These are phyloP conservation scores for Salix udensis DNA, from an alignment of 345 rosid species.

Conservation along the genomic window DNA sequence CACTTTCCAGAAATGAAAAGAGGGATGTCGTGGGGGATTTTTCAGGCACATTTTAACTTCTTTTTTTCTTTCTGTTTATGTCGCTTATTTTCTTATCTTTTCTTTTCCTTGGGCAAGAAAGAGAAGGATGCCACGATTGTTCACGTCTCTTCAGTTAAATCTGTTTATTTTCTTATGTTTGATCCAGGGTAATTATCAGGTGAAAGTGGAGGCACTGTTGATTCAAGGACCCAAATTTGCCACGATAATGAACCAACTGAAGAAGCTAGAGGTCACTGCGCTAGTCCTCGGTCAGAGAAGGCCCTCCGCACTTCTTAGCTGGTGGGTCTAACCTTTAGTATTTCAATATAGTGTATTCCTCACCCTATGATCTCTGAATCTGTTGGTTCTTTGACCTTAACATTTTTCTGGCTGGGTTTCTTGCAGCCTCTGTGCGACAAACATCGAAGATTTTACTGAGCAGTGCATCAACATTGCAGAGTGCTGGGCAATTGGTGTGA, in stretches of 20 bases:
- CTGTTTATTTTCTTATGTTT: background rate
- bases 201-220: constrained; percentile 84
- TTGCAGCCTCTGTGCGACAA: constrained; percentile 68
- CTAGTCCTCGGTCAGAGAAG: constrained; percentile 84
- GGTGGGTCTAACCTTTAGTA: constrained; percentile 37
- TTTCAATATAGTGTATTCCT: background rate
- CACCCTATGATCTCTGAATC: constrained; percentile 17
- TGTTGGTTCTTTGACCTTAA: background rate
- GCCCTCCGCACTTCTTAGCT: constrained; percentile 53
- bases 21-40: background rate
- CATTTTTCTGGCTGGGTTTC: background rate
- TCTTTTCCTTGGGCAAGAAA: background rate
- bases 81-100: background rate
- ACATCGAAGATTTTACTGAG: constrained; percentile 72
- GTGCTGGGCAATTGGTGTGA: constrained; percentile 86
- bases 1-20: constrained; percentile 1
- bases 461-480: constrained; percentile 69
- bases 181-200: constrained; percentile 38
- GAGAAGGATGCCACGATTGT: background rate
- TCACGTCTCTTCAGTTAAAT: background rate
- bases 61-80: background rate
- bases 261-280: constrained; percentile 83
- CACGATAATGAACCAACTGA: constrained; percentile 88
- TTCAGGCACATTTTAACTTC: background rate
- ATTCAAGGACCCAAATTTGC: constrained; percentile 81